Conservation (phyloP, 129 eudicot species). For the Arctium lappa region DNA sequence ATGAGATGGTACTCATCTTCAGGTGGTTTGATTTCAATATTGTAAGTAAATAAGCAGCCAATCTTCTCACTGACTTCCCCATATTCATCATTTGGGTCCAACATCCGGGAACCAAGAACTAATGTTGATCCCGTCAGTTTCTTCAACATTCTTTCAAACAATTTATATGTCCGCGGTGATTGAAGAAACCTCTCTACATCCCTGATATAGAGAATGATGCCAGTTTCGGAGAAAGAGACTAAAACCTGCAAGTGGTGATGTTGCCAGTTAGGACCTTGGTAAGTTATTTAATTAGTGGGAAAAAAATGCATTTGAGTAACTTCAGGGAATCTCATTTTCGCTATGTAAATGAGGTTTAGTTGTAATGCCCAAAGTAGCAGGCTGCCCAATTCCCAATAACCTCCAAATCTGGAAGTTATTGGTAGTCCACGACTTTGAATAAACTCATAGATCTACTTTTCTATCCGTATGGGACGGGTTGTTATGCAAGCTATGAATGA, state of each 20-base stretch:
- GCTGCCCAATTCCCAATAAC: neutral
- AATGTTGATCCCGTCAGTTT: constrained; percentile 70
- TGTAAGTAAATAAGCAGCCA: constrained; percentile 63
- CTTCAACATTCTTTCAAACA: constrained; percentile 69
- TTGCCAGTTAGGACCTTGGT: neutral
- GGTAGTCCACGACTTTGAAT: neutral
- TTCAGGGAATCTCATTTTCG: too few species aligned
- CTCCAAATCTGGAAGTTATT: neutral
- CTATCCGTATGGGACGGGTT: neutral
- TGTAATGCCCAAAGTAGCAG: neutral
- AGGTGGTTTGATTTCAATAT: constrained; percentile 78
- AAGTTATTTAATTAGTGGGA: neutral
- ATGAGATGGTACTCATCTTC: constrained; percentile 74
- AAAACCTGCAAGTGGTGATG: constrained; percentile 51
- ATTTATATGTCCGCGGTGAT: constrained; percentile 52
- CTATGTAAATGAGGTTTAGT: neutral
- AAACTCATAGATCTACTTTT: neutral
- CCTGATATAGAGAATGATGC: constrained; percentile 74
- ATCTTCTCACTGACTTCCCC: constrained; percentile 55
- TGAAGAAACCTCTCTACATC: constrained; percentile 79
- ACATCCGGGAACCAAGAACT: constrained; percentile 72
- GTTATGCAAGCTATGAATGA: neutral
- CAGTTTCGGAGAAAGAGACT: constrained; percentile 59
- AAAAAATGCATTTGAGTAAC: neutral
- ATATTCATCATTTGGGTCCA: constrained; percentile 42